Evolutionary conservation across 225 moss, liverwort and hornwort species (phyloP).

Genomic region (Physcomitrellopsis africana): DNA sequence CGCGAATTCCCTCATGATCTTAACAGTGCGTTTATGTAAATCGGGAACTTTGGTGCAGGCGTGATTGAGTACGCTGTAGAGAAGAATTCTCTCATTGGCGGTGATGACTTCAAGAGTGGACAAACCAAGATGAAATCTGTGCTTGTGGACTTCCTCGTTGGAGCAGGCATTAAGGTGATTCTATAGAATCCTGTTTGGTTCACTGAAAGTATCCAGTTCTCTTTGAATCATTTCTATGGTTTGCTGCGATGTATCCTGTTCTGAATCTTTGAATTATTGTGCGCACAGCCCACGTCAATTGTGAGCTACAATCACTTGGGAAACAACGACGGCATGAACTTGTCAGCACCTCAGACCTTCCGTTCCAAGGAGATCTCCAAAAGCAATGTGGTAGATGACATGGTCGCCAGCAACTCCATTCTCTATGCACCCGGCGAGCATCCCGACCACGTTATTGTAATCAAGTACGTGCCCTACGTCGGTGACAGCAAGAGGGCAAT

Average conservation of each 20-base stretch:
- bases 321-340: slow-evolving; percentile 91
- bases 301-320: slow-evolving; percentile 95
- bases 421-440: slow-evolving; percentile 83
- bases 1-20: not conserved
- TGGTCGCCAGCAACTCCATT: slow-evolving; percentile 85
- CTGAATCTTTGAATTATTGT: slow-evolving; percentile 24
- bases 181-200: not conserved
- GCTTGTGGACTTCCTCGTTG: slow-evolving; percentile 85
- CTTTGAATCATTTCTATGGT: too few species aligned
- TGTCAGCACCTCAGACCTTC: slow-evolving; percentile 86
- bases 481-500: slow-evolving; percentile 89
- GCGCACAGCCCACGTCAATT: slow-evolving; percentile 79
- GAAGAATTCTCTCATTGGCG: slow-evolving; percentile 72
- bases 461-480: slow-evolving; percentile 93
- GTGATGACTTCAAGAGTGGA: slow-evolving; percentile 93
- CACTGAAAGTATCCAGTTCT: not conserved
- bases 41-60: slow-evolving; percentile 40
- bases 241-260: slow-evolving; percentile 2
- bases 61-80: slow-evolving; percentile 76
- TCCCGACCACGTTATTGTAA: slow-evolving; percentile 86
- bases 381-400: slow-evolving; percentile 89
- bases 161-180: slow-evolving; percentile 77
- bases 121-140: slow-evolving; percentile 94
- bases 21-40: not conserved
- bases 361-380: slow-evolving; percentile 89